These are phyloP conservation scores for Monoraphidium neglectum DNA, from an alignment of 139 green algal genomes.

Conservation along the genomic window DNA sequence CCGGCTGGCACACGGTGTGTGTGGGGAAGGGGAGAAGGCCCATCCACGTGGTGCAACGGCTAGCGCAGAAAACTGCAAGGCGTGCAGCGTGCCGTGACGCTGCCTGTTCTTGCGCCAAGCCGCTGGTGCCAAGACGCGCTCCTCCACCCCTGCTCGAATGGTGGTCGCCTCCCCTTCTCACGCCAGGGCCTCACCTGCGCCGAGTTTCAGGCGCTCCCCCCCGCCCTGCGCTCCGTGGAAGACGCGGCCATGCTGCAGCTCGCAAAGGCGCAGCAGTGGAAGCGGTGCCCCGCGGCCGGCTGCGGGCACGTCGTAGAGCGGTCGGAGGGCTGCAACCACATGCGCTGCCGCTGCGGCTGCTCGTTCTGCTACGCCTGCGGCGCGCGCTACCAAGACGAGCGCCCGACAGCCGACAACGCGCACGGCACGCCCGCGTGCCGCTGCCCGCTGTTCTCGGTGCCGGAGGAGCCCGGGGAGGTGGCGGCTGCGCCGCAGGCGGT, in stretches of 20 bases:
- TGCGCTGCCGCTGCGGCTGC: constrained; percentile 47
- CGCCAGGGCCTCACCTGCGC: constrained; percentile 47
- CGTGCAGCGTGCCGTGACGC: no score
- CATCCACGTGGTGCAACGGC: no score
- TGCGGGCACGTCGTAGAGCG: constrained; percentile 51
- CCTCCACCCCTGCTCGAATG: no score
- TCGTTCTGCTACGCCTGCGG: constrained; percentile 59
- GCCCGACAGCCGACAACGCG: constrained; percentile 33
- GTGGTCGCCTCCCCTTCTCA: no score
- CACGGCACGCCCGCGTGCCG: constrained; percentile 37
- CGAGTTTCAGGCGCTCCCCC: constrained; percentile 51
- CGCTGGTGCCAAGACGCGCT: no score
- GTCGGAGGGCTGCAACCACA: constrained; percentile 55
- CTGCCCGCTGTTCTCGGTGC: constrained; percentile 39
- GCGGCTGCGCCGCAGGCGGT: neutral
- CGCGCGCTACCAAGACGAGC: constrained; percentile 15
- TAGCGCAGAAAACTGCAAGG: no score
- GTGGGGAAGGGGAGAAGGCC: neutral
- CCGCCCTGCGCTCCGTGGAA: constrained; percentile 39
- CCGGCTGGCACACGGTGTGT: constrained; percentile 17
- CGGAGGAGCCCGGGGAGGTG: neutral
- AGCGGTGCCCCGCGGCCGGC: constrained; percentile 41
- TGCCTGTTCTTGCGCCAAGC: no score
- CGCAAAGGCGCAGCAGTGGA: constrained; percentile 29
- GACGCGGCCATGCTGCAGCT: constrained; percentile 48